Evolutionary conservation across 371 early-diverging fungal species (phyloP).

Genomic region (Fennellomyces sp.): DNA sequence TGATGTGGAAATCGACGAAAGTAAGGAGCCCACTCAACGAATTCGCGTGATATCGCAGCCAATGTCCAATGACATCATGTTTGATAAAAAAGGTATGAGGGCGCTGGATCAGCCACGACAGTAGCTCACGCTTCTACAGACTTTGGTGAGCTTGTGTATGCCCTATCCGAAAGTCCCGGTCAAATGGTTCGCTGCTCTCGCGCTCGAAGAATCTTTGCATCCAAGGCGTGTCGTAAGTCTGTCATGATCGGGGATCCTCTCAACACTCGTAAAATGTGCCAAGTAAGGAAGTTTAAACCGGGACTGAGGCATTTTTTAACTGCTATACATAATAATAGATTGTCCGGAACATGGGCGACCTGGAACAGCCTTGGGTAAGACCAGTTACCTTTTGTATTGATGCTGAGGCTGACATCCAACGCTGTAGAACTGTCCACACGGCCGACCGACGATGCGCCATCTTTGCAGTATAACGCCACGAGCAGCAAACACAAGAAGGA

Average conservation of each 20-base stretch:
- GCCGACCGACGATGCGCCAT: conserved; percentile 95
- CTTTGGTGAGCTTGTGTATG: conserved; percentile 70
- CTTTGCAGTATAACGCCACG: conserved; percentile 25
- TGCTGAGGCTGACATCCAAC: background rate
- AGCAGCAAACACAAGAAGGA: background rate
- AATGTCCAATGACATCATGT: conserved; percentile 61
- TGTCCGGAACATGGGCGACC: conserved; percentile 74
- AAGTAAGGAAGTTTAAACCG: conserved; percentile 27
- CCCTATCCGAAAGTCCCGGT: conserved; percentile 47
- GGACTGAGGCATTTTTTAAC: background rate
- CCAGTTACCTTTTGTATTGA: background rate
- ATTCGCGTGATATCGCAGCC: conserved; percentile 71
- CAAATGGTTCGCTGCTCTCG: conserved; percentile 67
- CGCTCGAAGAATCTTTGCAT: conserved; percentile 72
- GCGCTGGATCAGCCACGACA: background rate
- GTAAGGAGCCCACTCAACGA: conserved; percentile 62
- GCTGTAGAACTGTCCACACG: conserved; percentile 95
- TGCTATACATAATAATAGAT: conserved; percentile 39
- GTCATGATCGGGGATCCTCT: conserved; percentile 84
- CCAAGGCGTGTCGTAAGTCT: conserved; percentile 77
- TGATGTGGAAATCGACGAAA: conserved; percentile 61
- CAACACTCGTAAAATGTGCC: conserved; percentile 67
- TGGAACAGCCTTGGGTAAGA: conserved; percentile 88
- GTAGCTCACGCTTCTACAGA: conserved; percentile 38
- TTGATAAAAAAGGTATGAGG: conserved; percentile 53